Evolutionary conservation across 331 rosid genomes (phyloP), one percentile per base, ranked within the genome.

Genomic region (Saraca asoca): DNA sequence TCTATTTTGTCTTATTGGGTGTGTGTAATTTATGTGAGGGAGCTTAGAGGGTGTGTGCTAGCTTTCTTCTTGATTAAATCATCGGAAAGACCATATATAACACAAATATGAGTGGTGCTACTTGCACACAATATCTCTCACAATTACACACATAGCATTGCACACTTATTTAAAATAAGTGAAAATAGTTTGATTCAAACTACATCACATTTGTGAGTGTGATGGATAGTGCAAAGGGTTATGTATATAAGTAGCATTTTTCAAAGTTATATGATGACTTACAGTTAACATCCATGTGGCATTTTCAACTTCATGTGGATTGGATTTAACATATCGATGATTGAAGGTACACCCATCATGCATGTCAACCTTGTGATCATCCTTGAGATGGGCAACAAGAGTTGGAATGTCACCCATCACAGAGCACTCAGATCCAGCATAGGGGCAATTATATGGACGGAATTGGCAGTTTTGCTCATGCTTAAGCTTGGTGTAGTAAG

Each of bases 251-350:
- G 24, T 38, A 62, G 24, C 34, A 54, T 19, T 15, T 13, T 4
- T 62, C 0, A 17, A 56, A 50, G 29, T 19, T 34, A 51, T 50
- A 16, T 56, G 41, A 51, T 52, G 19, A 72, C 91, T 67, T 78
- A 94, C 99, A 16, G 97, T 90, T 56, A 90, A 90, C 99, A 90
- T 94, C 99, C 99, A 90, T 42, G 97, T 93, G 48, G 98, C 98
- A 53, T 90, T 90, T 79, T 94, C 98, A 31, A 90, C 91, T 79
- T 90, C 99, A n/a, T 81, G 81, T 56, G 99, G 92, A 73, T 94
- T 88, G 70, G 97, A 78, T 77, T 94, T 90, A 65, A 90, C 97
- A 66, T 93, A 93, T 74, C 97, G 88, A 74, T 94, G 96, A 56
- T 90, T 94, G 76, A 94, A 94, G 62, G 97, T 86, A 73, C 91